Evolutionary conservation across 257 asterid species (phyloP).

Genomic region (Anisodus acutangulus): DNA sequence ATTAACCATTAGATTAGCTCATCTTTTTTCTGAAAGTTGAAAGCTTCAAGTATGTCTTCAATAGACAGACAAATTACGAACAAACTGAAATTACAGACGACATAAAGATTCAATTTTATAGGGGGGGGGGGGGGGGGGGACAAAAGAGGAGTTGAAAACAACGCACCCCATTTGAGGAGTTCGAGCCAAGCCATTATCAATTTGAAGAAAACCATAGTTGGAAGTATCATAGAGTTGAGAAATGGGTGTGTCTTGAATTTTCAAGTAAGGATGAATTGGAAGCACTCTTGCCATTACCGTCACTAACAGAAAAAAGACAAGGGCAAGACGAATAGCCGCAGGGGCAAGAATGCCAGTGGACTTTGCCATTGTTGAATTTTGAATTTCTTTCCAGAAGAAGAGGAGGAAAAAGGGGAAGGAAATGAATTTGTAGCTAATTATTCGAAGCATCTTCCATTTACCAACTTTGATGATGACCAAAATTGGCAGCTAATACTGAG

Average conservation of each 20-base stretch:
- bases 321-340: conserved; percentile 30
- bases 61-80: not conserved
- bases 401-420: not conserved
- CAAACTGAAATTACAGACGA: not conserved
- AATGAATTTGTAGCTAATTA: not conserved
- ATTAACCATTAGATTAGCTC: not conserved
- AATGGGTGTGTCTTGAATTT: conserved; percentile 43
- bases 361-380: not conserved
- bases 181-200: conserved; percentile 72
- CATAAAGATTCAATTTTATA: not conserved
- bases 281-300: conserved; percentile 43
- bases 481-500: not conserved
- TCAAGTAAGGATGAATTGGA: conserved; percentile 66
- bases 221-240: conserved; percentile 73
- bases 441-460: not conserved
- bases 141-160: not conserved
- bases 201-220: conserved; percentile 74
- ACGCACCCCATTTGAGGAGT: conserved; percentile 97
- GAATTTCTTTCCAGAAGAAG: not conserved
- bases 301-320: conserved; percentile 43
- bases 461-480: not conserved
- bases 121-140: not conserved
- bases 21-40: not conserved
- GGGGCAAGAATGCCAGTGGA: not conserved
- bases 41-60: not conserved